Base-by-base conservation (phyloP, 306 rosid species). In the Cicer chorassanicum region DNA sequence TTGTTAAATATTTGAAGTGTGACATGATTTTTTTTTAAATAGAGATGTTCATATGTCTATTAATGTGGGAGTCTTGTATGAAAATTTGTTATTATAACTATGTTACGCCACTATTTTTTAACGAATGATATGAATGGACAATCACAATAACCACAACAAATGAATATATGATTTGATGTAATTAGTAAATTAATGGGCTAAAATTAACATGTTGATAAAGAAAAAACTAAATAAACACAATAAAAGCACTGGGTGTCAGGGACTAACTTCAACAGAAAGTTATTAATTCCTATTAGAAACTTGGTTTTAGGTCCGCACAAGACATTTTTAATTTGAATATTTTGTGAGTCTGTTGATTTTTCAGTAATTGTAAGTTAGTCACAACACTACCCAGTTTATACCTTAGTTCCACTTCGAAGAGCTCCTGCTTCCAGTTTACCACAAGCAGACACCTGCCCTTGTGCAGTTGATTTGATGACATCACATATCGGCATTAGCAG, bases 401-500 rank as follows among this genome's bases (percentile, higher is more conserved):
- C 99, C 97, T 92, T 94, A 15, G 88, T 85, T 80, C 99, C 99
- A 81, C 60, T 84, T 36, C 86, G 86, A 86, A 94, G 90, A 84
- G 99, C 99, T 77, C 99, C 99, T 41, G 99, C 92, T 87, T 90
- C 99, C 80, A 94, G 78, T 83, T 94, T 94, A 75, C 99, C 99
- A 81, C 89, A 85, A 68, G 96, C 98, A 78, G 95, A 90, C 49
- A 89, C 91, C 82, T 88, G 96, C 24, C 96, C 97, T 41, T 87
- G 82, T 24, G 88, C 74, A 56, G 89, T 61, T 66, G 87, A 83
- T 82, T 86, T 90, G 69, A 92, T 78, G 68, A 87, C 91, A 78
- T 94, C 99, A 62, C 99, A 94, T 84, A 94, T 80, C 6, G 99
- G 99, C 97, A 94, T 90, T 51, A 90, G 88, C 63, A 92, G 74